Base-by-base conservation (phyloP, 495 filamentous ascomycete species). In the Aspergillus panamensis region DNA sequence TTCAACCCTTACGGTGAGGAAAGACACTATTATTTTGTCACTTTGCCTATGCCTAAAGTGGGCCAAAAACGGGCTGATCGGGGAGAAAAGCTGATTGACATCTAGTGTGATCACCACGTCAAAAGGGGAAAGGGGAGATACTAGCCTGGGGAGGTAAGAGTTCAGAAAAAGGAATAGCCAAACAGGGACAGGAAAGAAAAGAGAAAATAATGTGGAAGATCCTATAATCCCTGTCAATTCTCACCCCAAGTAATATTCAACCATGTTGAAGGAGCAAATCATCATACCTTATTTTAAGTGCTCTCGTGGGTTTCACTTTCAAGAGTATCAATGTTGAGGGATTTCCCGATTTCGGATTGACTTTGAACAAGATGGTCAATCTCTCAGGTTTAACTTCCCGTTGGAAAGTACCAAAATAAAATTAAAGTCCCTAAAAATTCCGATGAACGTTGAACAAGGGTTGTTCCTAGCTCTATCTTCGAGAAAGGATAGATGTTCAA, bases 1-100 rank as follows among this genome's bases (percentile, higher is more conserved):
- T 50, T 37, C 55, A 59, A 53, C 52, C 58, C 51, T 58, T 62
- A 62, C 55, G 58, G 51, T 61, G 60, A 55, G 51, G 40, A 54
- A 43, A 30, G 60, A 45, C 60, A 48, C 52, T 61, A 62, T 62
- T 57, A 55, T 61, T 55, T 58, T 45, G 57, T 64, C 48, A 50
- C 53, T 50, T 62, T 48, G 39, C 43, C 52, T 60, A 29, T 51
- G 39, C 43, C 52, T 60, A 35, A 56, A 53, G 61, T 67, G 62
- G 61, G 57, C 62, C 65, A 31, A 48, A 53, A 62, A 63, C 58
- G 58, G 58, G 50, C 35, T 59, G 58, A 63, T 66, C 64, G 58
- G 60, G 55, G 53, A 59, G 53, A 66, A 57, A 59, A 52, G 51
- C 42, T 54, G 57, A 63, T 62, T 60, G 54, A 62, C 61, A 37